These are phyloP conservation scores for Lachancea waltii DNA, from an alignment of 805 yeast species.

Conservation along the genomic window DNA sequence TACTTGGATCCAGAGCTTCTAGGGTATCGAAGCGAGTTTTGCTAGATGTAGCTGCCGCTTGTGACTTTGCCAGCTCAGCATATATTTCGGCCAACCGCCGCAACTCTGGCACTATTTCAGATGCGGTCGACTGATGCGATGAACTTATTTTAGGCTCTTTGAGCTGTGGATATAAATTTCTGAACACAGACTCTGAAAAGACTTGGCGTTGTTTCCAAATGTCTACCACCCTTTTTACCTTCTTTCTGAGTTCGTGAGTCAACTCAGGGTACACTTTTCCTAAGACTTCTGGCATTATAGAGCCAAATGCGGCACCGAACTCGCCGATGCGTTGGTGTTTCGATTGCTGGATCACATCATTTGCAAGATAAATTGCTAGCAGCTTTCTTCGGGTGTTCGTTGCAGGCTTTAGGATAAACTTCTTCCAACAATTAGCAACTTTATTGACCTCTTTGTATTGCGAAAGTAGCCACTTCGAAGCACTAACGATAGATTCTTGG, in stretches of 20 bases:
- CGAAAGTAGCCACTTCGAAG: constrained; percentile 31
- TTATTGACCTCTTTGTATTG: constrained; percentile 23
- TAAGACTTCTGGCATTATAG: constrained; percentile 31
- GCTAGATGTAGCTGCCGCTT: constrained; percentile 22
- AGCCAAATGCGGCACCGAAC: constrained; percentile 26
- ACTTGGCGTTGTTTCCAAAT: constrained; percentile 65
- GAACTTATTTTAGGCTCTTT: constrained; percentile 10
- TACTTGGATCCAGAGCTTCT: constrained; percentile 23
- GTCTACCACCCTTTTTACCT: constrained; percentile 49
- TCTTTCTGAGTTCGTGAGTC: constrained; percentile 41
- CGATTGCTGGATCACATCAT: constrained; percentile 32
- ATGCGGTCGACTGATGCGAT: constrained; percentile 11
- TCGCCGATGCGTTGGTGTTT: constrained; percentile 27
- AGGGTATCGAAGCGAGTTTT: constrained; percentile 25
- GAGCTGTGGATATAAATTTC: constrained; percentile 25
- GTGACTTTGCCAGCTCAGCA: constrained; percentile 17
- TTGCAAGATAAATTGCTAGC: constrained; percentile 27
- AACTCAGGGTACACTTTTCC: constrained; percentile 32
- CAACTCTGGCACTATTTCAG: constrained; percentile 30
- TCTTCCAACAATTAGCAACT: constrained; percentile 25
- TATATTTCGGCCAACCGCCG: constrained; percentile 24
- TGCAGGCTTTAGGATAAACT: constrained; percentile 19
- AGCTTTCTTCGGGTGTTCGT: constrained; percentile 28
- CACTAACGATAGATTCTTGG: constrained; percentile 30
- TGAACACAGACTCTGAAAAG: constrained; percentile 34